Percentiles rank a stretch among this genome's conserved stretches.
Evolutionary conservation across 371 early-diverging fungal genomes (phyloP).

Genomic region (Rhizopus sp.): DNA sequence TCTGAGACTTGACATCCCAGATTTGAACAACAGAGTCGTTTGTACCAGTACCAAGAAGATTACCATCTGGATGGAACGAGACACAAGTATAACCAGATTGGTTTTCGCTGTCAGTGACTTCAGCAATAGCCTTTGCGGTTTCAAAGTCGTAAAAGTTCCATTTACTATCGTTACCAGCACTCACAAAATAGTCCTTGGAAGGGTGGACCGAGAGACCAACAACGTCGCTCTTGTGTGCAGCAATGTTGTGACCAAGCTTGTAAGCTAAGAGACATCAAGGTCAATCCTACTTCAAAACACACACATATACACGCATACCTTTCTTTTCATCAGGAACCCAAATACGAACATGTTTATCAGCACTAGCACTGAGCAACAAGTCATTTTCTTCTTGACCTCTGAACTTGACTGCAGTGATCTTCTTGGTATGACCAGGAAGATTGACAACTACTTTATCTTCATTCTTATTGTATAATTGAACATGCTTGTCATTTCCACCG

Average conservation of each 20-base stretch:
- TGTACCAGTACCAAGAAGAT: constrained; percentile 83
- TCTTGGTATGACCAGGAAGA: constrained; percentile 82
- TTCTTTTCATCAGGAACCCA: constrained; percentile 58
- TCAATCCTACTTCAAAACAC: no score
- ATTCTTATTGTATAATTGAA: constrained; percentile 64
- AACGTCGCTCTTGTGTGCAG: constrained; percentile 72
- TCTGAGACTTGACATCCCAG: constrained; percentile 83
- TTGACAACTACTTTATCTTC: constrained; percentile 70
- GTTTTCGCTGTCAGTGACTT: constrained; percentile 42
- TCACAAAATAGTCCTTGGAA: constrained; percentile 74
- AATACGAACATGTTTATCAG: constrained; percentile 82
- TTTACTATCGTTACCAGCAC: constrained; percentile 71
- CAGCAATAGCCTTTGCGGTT: constrained; percentile 63
- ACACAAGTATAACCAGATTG: constrained; percentile 60
- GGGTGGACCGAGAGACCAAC: constrained; percentile 79
- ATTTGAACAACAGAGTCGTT: constrained; percentile 74
- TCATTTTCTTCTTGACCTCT: constrained; percentile 56
- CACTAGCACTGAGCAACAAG: constrained; percentile 72
- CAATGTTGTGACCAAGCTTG: constrained; percentile 58
- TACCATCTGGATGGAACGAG: constrained; percentile 92
- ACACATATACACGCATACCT: not conserved
- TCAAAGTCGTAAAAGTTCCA: constrained; percentile 83
- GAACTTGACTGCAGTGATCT: constrained; percentile 72
- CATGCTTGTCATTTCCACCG: constrained; percentile 82
- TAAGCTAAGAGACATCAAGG: constrained; percentile 36